Conservation (phyloP, 164 flowering plant genomes). For the Warburgia ugandensis region DNA sequence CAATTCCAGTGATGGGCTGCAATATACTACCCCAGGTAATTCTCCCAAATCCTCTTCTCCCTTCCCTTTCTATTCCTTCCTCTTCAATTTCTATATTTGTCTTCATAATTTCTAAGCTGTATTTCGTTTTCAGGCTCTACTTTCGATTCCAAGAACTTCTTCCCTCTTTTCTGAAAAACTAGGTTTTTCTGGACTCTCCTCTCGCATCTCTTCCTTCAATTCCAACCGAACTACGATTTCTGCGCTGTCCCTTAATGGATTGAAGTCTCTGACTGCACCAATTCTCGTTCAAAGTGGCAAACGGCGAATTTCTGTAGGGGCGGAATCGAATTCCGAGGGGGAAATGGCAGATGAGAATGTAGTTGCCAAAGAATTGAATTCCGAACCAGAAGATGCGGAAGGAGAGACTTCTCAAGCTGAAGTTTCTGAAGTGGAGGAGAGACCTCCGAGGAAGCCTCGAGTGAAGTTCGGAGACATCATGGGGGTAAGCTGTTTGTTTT, state of each 20-base stretch:
- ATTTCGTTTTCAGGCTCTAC: constrained; percentile 36
- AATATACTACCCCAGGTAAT: not conserved
- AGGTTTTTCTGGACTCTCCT: constrained; percentile 22
- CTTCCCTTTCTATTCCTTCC: too few species aligned
- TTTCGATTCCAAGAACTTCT: constrained; percentile 28
- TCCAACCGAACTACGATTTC: constrained; percentile 17
- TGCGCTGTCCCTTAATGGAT: constrained; percentile 15
- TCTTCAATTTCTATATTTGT: too few species aligned
- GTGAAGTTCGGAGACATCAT: constrained; percentile 79
- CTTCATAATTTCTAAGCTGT: not conserved
- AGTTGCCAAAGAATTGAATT: constrained; percentile 11
- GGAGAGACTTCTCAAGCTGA: constrained; percentile 3
- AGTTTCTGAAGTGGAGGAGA: constrained; percentile 20
- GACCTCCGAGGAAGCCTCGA: constrained; percentile 38
- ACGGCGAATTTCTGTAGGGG: constrained; percentile 34
- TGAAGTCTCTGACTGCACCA: constrained; percentile 8
- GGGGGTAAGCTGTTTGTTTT: too few species aligned
- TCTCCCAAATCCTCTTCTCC: not conserved
- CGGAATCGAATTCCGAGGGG: constrained; percentile 31
- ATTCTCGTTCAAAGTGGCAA: not conserved
- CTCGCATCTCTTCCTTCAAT: constrained; percentile 17
- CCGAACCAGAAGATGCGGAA: constrained; percentile 15
- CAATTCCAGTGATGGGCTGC: not conserved
- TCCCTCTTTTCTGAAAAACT: constrained; percentile 15
- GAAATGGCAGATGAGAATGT: constrained; percentile 23